Base-by-base conservation (phyloP, 73 alveolate species). In the Paramecium caudatum region DNA sequence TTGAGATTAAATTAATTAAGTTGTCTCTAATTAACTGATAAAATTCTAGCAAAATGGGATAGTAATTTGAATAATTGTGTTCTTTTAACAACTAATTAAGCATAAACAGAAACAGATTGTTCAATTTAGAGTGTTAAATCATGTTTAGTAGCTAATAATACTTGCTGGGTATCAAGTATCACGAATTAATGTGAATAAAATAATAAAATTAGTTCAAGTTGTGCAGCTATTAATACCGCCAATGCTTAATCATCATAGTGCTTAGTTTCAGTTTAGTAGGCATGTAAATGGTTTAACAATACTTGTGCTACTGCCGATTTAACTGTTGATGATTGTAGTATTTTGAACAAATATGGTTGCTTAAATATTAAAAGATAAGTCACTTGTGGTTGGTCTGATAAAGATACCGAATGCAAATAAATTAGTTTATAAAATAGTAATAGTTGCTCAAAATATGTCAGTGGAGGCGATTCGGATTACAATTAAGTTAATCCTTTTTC, bases 11-110 rank as follows among this genome's bases (percentile, higher is more conserved):
- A 55, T 27, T 27, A 43, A 55, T 5, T 27, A 21, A 55, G 80
- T 55, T 55, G 80, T 55, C 1, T 23, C 13, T 55, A 55, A 10
- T 8, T 55, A 55, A 55, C 80, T 3, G 2, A 5, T 7, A 10
- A 23, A 0, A 55, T 55, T 23, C 30, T 55, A 55, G 80, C 80
- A 55, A 55, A 27, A 12, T 55, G 80, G 80, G 46, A 19, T 27
- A 43, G 30, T 10, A 23, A 10, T 10, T 10, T 1, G 12, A 55
- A 55, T 55, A 2, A 19, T 1, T 55, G 80, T 55, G 41, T 8
- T 10, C 23, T 55, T 7, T 27, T 27, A 1, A 23, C 19, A 8
- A 3, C 23, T 1, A 55, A 55, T 55, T 3, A 55, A 55, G 30
- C 30, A 1, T 55, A 55, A 21, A 55, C 4, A 27, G 23, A 2